A percentile compares a stretch with the other conserved stretches of the same genome.
Evolutionary conservation across 129 eudicot genomes (phyloP).

Genomic region (Centella asiatica): DNA sequence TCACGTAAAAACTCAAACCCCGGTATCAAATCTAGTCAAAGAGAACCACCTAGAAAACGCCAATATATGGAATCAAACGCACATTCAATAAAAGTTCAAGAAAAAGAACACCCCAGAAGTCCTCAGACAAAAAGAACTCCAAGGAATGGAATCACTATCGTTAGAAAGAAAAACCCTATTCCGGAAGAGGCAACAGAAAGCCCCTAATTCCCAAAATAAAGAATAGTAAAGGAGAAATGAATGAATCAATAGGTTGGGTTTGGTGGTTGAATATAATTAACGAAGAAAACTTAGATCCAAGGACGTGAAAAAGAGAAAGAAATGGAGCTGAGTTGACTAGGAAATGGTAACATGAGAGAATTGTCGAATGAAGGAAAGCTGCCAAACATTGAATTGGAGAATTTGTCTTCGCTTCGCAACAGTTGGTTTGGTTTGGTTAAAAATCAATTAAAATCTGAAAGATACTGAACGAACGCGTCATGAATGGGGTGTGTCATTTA

Average conservation of each 20-base stretch:
- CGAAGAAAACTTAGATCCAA: conserved; percentile 18
- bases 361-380: too few relatives aligned
- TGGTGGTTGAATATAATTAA: not conserved
- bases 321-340: conserved; percentile 21
- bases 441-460: too few relatives aligned
- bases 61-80: conserved; percentile 1
- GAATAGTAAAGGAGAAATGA: not conserved
- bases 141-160: not conserved
- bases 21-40: not conserved
- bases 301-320: not conserved
- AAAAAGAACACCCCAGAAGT: not conserved
- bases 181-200: not conserved
- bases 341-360: not conserved
- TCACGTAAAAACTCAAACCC: conserved; percentile 17
- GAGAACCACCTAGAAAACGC: not conserved
- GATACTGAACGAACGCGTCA: too few relatives aligned
- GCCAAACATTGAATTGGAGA: too few relatives aligned
- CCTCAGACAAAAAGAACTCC: not conserved
- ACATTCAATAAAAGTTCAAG: not conserved
- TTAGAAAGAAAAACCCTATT: not conserved
- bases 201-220: not conserved
- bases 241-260: conserved; percentile 4
- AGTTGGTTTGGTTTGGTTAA: too few relatives aligned
- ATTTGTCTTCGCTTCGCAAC: too few relatives aligned
- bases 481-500: not conserved